These are phyloP conservation scores for Chlorella sp. DNA, from an alignment of 139 green algal species.

Conservation along the genomic window DNA sequence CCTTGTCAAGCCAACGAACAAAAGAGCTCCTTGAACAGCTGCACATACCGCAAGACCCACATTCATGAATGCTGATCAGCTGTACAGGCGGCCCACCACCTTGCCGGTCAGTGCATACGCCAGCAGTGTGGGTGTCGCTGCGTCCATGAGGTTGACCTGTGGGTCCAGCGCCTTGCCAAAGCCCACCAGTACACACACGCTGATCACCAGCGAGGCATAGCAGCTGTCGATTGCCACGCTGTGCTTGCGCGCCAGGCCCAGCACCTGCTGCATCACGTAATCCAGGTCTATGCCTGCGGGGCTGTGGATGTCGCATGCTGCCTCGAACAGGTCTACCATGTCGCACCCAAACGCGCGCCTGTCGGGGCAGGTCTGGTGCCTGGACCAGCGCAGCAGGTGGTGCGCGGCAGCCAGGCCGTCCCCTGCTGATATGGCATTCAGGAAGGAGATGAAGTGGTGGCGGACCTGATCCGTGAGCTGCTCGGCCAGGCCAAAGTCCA, in stretches of 20 bases:
- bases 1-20: too few species aligned
- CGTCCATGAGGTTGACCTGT: constrained; percentile 84
- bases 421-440: constrained; percentile 43
- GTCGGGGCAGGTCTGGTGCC: constrained; percentile 48
- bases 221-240: constrained; percentile 77
- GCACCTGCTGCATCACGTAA: constrained; percentile 35
- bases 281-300: constrained; percentile 74
- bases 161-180: constrained; percentile 81
- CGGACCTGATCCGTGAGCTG: constrained; percentile 68
- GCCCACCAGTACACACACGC: constrained; percentile 81
- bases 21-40: too few species aligned
- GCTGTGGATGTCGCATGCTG: constrained; percentile 45
- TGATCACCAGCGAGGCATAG: constrained; percentile 72
- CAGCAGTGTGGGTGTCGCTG: constrained; percentile 61
- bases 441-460: constrained; percentile 84
- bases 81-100: constrained; percentile 46
- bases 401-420: constrained; percentile 56
- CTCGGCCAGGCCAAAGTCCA: constrained; percentile 85
- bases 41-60: too few species aligned
- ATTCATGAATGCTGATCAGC: too few species aligned
- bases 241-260: constrained; percentile 59
- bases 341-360: constrained; percentile 51
- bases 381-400: constrained; percentile 67
- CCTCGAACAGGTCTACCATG: constrained; percentile 61
- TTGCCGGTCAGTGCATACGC: constrained; percentile 64